Evolutionary conservation across 257 asterid species (phyloP).

Genomic region (Fraxinus cuspidata): DNA sequence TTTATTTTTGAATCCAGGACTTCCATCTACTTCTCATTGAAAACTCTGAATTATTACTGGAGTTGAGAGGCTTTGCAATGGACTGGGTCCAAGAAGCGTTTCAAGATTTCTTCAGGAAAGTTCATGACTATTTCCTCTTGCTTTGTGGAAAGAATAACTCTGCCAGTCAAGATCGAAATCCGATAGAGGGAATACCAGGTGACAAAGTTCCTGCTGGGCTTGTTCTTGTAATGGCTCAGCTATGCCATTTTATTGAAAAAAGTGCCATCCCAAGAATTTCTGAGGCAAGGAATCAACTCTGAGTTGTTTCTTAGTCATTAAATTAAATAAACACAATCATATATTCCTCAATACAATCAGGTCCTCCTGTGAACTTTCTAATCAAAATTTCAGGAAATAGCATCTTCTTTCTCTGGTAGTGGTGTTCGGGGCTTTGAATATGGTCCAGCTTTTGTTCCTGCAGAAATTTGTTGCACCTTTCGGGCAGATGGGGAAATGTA

Average conservation of each 20-base stretch:
- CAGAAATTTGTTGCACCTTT: conserved; percentile 77
- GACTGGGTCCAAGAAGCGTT: conserved; percentile 92
- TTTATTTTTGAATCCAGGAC: conserved; percentile 54
- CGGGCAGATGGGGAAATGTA: conserved; percentile 77
- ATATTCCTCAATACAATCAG: background rate
- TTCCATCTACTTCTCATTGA: conserved; percentile 77
- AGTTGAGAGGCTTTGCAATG: conserved; percentile 62
- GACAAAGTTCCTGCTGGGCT: conserved; percentile 80
- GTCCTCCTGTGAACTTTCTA: conserved; percentile 20
- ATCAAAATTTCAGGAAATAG: conserved; percentile 71
- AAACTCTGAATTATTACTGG: conserved; percentile 56
- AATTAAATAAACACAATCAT: background rate
- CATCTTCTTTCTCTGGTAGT: conserved; percentile 74
- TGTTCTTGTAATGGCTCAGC: conserved; percentile 82
- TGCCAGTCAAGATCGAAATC: conserved; percentile 49
- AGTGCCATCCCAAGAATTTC: conserved; percentile 80
- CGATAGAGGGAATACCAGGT: conserved; percentile 50
- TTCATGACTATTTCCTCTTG: conserved; percentile 62
- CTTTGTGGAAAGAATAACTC: conserved; percentile 70
- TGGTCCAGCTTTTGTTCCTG: conserved; percentile 77
- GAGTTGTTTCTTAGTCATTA: conserved; percentile 4
- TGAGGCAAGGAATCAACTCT: conserved; percentile 53
- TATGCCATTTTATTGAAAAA: conserved; percentile 70
- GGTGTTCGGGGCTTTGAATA: conserved; percentile 54
- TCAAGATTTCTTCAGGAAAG: conserved; percentile 84